A percentile compares a stretch with the other conserved stretches of the same genome.
phyloP scores from a whole-genome alignment of 441 rosid genomes.

The Arabidopsis lyrata region DNA sequence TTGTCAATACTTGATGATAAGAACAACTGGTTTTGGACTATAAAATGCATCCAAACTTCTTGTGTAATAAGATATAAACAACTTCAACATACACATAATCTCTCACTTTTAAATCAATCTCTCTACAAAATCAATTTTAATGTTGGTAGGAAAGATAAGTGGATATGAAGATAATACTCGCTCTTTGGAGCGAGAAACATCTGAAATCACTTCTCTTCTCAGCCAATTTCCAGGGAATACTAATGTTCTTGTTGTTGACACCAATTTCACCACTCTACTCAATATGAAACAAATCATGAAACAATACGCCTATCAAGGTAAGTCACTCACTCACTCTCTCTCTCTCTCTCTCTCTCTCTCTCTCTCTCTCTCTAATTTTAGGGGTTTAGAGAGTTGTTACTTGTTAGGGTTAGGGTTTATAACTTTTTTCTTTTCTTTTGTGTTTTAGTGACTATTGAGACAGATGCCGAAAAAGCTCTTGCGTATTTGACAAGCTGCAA shows the following conservation, averaged over 20 bases:
- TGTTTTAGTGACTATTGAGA: constrained; percentile 16
- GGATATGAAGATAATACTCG: constrained; percentile 12
- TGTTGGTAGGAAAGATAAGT: background rate
- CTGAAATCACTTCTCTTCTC: constrained; percentile 8
- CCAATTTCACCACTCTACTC: background rate
- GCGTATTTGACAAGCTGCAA: constrained; percentile 3
- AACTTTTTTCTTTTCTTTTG: background rate
- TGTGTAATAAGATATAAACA: constrained; percentile 2
- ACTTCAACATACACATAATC: constrained; percentile 4
- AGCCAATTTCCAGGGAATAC: background rate
- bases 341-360: background rate
- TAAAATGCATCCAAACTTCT: constrained; percentile 4
- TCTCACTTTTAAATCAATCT: background rate
- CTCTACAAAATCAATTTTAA: background rate
- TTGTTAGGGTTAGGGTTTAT: constrained; percentile 19
- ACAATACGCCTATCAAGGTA: constrained; percentile 13
- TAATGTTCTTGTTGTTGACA: constrained; percentile 33
- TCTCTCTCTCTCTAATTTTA: background rate
- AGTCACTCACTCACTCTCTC: background rate
- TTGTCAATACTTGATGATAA: constrained; percentile 5
- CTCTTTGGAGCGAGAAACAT: background rate
- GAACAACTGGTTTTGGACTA: background rate
- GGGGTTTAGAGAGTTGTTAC: background rate
- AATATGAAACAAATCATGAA: constrained; percentile 7
- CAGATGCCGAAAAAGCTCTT: constrained; percentile 26